Conservation (phyloP, 371 early-diverging fungal genomes). For the Amoeboradix gromovi region DNA sequence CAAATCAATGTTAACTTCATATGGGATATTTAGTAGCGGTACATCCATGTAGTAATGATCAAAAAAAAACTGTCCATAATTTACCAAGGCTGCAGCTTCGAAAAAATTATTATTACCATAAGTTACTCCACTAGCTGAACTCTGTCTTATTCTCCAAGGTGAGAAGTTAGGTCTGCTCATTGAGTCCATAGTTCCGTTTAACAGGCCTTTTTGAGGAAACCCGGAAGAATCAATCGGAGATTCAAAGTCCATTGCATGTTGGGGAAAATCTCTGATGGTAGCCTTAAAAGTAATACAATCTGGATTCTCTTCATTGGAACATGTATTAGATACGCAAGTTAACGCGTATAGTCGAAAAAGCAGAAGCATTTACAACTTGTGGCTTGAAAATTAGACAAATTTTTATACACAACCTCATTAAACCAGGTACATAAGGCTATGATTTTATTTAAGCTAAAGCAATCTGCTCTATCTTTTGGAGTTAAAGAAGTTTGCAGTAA, state of each 20-base stretch:
- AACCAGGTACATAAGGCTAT: too few relatives aligned
- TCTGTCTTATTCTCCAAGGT: neutral
- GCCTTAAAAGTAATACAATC: neutral
- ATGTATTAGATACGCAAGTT: neutral
- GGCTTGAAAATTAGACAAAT: too few relatives aligned
- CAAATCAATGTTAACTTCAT: neutral
- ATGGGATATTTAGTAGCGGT: conserved; percentile 2
- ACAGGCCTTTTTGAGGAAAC: neutral
- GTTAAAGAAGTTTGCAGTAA: too few relatives aligned
- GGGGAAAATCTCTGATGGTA: neutral
- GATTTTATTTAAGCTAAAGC: too few relatives aligned
- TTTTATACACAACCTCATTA: too few relatives aligned
- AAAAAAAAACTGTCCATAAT: conserved; percentile 5
- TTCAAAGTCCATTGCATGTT: neutral
- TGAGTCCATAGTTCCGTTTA: neutral
- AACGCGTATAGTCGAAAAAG: too few relatives aligned
- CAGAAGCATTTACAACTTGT: too few relatives aligned
- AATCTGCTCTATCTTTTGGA: too few relatives aligned
- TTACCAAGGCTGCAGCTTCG: neutral
- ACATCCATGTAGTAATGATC: conserved; percentile 5
- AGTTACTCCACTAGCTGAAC: neutral
- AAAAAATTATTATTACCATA: neutral
- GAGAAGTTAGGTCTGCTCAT: neutral
- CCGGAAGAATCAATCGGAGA: neutral
- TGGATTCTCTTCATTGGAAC: neutral